phyloP scores from a whole-genome alignment of 1,139 yeast species.

The Zygoascus hellenicus region DNA sequence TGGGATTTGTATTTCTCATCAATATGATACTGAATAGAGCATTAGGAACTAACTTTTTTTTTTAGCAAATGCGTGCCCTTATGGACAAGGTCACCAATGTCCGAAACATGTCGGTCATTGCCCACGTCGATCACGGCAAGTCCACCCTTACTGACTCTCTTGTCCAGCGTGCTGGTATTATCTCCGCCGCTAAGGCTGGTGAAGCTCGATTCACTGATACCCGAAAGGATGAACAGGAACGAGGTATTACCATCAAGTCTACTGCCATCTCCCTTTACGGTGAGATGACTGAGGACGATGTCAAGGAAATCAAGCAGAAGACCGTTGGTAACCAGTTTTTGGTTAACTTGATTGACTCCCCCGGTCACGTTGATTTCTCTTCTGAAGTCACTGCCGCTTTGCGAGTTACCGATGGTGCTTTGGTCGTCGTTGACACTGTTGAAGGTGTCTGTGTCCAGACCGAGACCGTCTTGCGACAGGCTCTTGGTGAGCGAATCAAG shows the following conservation, averaged over 20 bases:
- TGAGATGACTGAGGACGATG: constrained; percentile 84
- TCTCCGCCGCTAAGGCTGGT: constrained; percentile 99
- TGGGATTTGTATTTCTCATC: no score
- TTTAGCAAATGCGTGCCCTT: constrained; percentile 84
- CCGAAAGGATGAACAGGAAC: constrained; percentile 99
- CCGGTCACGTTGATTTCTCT: constrained; percentile 99
- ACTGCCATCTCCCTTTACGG: constrained; percentile 97
- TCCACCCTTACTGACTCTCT: constrained; percentile 98
- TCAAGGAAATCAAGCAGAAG: constrained; percentile 93
- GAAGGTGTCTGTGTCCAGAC: constrained; percentile 99
- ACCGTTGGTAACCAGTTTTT: constrained; percentile 91
- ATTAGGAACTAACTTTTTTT: constrained; percentile 7
- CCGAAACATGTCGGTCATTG: constrained; percentile 99
- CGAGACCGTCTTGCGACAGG: constrained; percentile 98
- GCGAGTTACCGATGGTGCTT: constrained; percentile 99
- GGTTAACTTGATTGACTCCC: constrained; percentile 97
- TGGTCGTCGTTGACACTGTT: constrained; percentile 97
- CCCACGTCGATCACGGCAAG: constrained; percentile 89
- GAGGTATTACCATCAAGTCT: constrained; percentile 99
- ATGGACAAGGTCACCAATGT: constrained; percentile 99
- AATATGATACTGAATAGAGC: neutral
- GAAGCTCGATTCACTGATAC: constrained; percentile 99
- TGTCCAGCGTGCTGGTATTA: constrained; percentile 99
- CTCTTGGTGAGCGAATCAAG: constrained; percentile 98
- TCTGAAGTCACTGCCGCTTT: constrained; percentile 99